A percentile compares a stretch with the other conserved stretches of the same genome.
phyloP scores from a whole-genome alignment of 306 rosid genomes.

The Malus domestica region DNA sequence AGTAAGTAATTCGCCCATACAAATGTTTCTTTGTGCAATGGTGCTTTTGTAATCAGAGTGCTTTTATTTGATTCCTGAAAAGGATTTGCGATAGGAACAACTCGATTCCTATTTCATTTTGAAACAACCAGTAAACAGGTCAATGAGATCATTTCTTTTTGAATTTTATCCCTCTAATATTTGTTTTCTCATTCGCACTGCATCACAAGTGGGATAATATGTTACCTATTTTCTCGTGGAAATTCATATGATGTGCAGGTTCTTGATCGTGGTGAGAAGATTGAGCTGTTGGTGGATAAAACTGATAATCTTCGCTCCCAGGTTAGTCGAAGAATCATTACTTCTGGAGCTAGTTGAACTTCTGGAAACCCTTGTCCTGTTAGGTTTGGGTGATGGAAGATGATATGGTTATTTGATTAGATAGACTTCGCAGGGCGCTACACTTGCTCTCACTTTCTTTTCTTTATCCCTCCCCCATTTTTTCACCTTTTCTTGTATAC shows the following conservation, averaged over 20 bases:
- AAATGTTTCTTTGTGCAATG: neutral
- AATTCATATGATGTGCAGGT: constrained; percentile 38
- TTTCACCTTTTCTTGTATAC: too few species aligned
- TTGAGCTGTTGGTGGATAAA: constrained; percentile 86
- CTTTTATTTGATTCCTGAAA: neutral
- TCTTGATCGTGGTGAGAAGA: constrained; percentile 97
- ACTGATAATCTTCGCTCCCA: constrained; percentile 96
- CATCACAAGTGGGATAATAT: neutral
- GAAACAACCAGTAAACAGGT: neutral
- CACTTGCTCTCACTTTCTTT: too few species aligned
- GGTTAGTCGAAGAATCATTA: constrained; percentile 30
- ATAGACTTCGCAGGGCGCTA: neutral
- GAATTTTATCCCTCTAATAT: neutral
- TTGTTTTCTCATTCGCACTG: neutral
- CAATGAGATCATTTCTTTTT: neutral
- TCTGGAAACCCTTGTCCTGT: neutral
- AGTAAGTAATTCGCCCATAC: neutral
- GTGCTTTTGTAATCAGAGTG: neutral
- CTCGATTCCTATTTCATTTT: neutral
- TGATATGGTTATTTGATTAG: neutral
- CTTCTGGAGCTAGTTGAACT: neutral
- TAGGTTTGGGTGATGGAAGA: neutral
- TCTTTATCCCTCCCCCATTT: too few species aligned
- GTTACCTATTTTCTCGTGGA: neutral
- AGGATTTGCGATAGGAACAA: neutral